Percentiles rank a stretch among this genome's conserved stretches.
Conservation (phyloP, 2,329 filamentous ascomycete genomes). For the Pestalotiopsis sp. region DNA sequence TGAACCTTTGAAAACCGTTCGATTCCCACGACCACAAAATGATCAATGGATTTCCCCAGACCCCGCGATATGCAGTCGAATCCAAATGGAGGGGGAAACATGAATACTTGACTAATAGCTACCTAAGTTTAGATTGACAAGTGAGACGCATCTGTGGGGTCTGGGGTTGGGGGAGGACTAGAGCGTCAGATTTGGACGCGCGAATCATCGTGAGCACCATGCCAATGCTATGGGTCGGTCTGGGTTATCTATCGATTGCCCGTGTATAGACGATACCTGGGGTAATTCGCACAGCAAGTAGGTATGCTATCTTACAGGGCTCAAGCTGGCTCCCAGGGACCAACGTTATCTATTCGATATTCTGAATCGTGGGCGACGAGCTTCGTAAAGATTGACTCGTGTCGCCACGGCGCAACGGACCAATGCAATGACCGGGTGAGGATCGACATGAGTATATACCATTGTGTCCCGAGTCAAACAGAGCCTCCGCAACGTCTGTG, state of each 20-base stretch:
- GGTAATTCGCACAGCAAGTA: background rate
- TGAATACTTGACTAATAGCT: background rate
- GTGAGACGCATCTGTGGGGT: constrained; percentile 2
- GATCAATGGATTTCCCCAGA: background rate
- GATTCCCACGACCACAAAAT: background rate
- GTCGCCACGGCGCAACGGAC: background rate
- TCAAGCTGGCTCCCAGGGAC: background rate
- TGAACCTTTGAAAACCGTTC: background rate
- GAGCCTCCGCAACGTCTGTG: background rate
- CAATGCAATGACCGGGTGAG: background rate
- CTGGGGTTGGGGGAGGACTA: background rate
- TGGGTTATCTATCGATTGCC: no score
- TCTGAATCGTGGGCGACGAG: background rate
- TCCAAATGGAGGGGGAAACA: background rate
- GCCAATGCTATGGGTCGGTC: no score
- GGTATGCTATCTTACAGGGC: background rate
- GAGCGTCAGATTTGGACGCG: background rate
- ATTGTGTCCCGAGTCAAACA: background rate
- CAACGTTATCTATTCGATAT: background rate
- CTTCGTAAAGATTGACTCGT: background rate
- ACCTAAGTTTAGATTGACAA: background rate
- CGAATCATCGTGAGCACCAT: background rate
- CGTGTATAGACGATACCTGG: background rate
- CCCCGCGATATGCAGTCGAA: background rate
- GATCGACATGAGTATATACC: background rate